Evolutionary conservation across 2,329 filamentous ascomycete species (phyloP).

Genomic region (Trichoderma sp.): DNA sequence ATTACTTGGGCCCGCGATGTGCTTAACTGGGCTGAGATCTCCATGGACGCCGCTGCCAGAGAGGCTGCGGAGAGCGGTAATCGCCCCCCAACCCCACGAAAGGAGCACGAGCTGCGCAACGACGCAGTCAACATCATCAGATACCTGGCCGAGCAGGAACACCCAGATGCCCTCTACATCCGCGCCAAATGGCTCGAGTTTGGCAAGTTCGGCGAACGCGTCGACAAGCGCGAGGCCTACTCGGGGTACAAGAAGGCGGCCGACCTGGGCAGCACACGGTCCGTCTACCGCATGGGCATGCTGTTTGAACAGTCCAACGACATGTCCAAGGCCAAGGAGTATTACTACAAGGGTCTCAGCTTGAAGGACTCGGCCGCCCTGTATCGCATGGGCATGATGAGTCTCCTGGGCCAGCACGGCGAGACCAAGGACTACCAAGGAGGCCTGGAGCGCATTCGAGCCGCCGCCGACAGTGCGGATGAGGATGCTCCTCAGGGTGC

Average conservation of each 20-base stretch:
- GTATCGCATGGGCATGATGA: constrained; percentile 95
- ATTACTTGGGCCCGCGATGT: constrained; percentile 95
- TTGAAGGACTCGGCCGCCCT: constrained; percentile 82
- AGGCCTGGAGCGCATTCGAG: constrained; percentile 78
- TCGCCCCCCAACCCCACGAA: constrained; percentile 74
- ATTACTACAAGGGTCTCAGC: constrained; percentile 80
- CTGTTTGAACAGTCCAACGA: constrained; percentile 95
- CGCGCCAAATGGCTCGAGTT: constrained; percentile 97
- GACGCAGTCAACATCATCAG: constrained; percentile 91
- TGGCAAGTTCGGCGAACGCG: constrained; percentile 85
- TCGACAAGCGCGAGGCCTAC: constrained; percentile 95
- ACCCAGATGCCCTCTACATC: constrained; percentile 93
- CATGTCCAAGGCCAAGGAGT: constrained; percentile 81
- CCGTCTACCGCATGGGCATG: constrained; percentile 98
- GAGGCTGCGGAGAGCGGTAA: constrained; percentile 46
- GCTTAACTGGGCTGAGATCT: constrained; percentile 81
- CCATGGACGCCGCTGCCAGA: constrained; percentile 71
- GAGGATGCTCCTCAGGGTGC: constrained; percentile 96
- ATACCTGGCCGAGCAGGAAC: constrained; percentile 85
- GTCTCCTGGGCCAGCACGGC: constrained; percentile 86
- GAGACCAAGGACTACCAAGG: constrained; percentile 75
- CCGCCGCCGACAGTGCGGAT: constrained; percentile 82
- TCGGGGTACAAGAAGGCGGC: constrained; percentile 81
- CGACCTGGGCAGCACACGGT: constrained; percentile 79
- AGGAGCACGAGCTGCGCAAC: constrained; percentile 81